Evolutionary conservation across 2,329 filamentous ascomycete genomes (phyloP).

Genomic region (Nigrospora osmanthi): DNA sequence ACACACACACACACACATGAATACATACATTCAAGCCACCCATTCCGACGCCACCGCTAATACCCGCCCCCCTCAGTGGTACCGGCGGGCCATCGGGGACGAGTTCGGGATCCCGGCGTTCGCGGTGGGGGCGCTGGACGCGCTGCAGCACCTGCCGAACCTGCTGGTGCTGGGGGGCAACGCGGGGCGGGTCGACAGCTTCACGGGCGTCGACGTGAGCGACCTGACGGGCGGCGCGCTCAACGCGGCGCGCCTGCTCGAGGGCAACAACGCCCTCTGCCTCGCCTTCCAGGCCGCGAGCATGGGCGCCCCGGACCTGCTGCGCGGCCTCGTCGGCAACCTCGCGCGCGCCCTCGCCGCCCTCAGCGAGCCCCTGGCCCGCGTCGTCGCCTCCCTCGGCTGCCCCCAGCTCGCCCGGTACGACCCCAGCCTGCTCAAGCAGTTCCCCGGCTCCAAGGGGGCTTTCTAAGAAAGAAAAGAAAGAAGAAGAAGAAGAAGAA

Average conservation of each 20-base stretch:
- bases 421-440: too few relatives aligned
- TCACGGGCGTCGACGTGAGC: conserved; percentile 13
- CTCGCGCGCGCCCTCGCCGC: not conserved
- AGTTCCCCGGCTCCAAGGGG: too few relatives aligned
- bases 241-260: conserved; percentile 10
- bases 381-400: not conserved
- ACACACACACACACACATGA: too few relatives aligned
- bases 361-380: not conserved
- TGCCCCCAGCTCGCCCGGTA: not conserved
- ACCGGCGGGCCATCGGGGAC: conserved; percentile 14
- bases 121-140: not conserved
- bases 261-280: conserved; percentile 28
- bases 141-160: conserved; percentile 14
- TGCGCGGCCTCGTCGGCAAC: not conserved
- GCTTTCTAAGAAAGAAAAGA: too few relatives aligned
- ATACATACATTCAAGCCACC: too few relatives aligned
- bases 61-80: conserved; percentile 25
- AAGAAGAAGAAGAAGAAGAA: too few relatives aligned
- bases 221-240: conserved; percentile 18
- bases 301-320: not conserved
- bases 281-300: not conserved
- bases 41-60: conserved; percentile 15
- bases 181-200: conserved; percentile 16
- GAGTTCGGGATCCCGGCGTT: conserved; percentile 10
- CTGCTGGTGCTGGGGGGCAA: conserved; percentile 18